Base-by-base conservation (phyloP, 441 rosid species). In the Corymbia citriodora region DNA sequence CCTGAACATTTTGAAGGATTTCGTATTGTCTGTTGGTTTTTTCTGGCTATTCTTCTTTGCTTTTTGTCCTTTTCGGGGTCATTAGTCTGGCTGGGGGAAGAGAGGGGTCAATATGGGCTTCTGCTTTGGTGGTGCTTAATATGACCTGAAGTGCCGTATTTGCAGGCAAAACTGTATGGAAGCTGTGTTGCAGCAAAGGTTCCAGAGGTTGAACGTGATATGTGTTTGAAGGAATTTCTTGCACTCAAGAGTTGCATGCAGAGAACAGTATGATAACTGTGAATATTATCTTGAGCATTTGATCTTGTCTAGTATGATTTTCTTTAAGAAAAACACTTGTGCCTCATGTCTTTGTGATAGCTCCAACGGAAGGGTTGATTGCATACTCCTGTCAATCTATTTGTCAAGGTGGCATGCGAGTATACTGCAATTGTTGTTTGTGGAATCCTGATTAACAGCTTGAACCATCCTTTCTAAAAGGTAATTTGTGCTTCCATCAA, bases 181-280 rank as follows among this genome's bases (percentile, higher is more conserved):
- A 91, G 96, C 89, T 98, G 99, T 92, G 97, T 97, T 89, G 96
- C 96, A 13, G 94, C 97, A 61, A 98, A 95, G 94, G 96, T 98
- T 89, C 98, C 96, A 19, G 97, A 96, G 93, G 92, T 96, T 93
- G 99, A 96, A 92, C 95, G 59, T 87, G 95, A 97, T 89, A 93
- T 95, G 94, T 98, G 99, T 92, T 92, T 96, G 94, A 96, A 97
- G 95, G 95, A 98, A 93, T 98, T 98, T 95, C 94, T 97, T 90
- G 94, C 92, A 19, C 91, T 97, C 57, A 96, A 94, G 93, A 96
- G 86, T 90, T 98, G 99, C 95, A 97, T 97, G 99, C 99, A 96
- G 90, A 95, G 95, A 91, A 94, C 94, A 96, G 99, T 98, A 97
- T 89, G 21, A 40, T 88, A 87, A 33, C 88, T 27, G 89, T 72